These are phyloP conservation scores for Pseudogymnoascus sp. DNA, from an alignment of 2,329 filamentous ascomycete genomes.

Conservation along the genomic window DNA sequence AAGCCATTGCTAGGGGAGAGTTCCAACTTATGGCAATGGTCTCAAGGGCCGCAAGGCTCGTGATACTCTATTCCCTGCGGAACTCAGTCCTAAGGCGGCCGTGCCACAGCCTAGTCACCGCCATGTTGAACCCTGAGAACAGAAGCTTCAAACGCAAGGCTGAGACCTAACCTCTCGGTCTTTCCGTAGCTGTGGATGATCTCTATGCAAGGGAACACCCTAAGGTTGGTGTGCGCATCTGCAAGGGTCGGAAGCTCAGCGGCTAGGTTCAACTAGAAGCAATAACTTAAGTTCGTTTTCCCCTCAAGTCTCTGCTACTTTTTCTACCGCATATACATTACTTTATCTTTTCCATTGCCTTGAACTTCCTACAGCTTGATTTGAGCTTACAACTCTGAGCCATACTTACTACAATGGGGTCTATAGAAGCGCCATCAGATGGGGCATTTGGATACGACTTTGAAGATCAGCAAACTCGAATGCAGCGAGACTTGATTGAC, in stretches of 20 bases:
- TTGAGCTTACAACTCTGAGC: neutral
- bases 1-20: neutral
- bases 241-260: neutral
- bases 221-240: neutral
- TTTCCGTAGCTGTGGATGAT: neutral
- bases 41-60: neutral
- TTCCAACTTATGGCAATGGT: neutral
- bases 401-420: neutral
- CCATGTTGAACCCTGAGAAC: neutral
- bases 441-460: conserved; percentile 16
- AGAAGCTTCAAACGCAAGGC: neutral
- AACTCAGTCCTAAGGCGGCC: neutral
- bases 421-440: neutral
- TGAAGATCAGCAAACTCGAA: conserved; percentile 15
- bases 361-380: neutral
- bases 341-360: neutral
- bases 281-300: neutral
- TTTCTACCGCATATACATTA: neutral
- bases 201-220: neutral
- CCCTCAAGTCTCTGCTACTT: neutral
- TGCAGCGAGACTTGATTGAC: conserved; percentile 16
- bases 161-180: neutral
- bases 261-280: neutral
- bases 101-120: neutral
- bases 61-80: neutral